Conservation (phyloP, 1,284 basidiomycete species). For the Boletus smithii region DNA sequence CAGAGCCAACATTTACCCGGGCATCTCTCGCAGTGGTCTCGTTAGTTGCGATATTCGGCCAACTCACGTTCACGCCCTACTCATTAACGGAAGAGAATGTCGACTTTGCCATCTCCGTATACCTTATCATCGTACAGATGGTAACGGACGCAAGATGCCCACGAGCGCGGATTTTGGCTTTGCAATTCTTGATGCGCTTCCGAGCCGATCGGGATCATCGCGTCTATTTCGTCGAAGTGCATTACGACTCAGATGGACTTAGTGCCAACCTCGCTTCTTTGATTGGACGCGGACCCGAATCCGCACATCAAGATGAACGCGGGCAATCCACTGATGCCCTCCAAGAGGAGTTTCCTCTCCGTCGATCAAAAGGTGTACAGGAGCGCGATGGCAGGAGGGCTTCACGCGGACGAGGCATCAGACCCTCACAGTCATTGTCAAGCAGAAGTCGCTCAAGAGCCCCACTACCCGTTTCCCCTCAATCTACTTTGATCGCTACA, state of each 20-base stretch:
- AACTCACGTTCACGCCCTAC: constrained; percentile 66
- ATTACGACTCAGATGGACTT: constrained; percentile 54
- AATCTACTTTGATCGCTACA: constrained; percentile 38
- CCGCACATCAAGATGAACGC: constrained; percentile 30
- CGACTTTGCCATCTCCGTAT: constrained; percentile 51
- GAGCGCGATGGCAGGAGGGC: constrained; percentile 54
- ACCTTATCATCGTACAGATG: constrained; percentile 46
- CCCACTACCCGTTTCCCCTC: constrained; percentile 31
- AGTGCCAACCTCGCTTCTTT: constrained; percentile 51
- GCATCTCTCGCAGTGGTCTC: constrained; percentile 61
- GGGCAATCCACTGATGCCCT: constrained; percentile 17
- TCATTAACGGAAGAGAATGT: constrained; percentile 45
- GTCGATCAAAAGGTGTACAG: constrained; percentile 48
- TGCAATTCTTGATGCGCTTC: constrained; percentile 89
- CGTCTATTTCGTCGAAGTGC: constrained; percentile 62
- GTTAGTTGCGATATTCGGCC: constrained; percentile 64
- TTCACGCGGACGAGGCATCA: constrained; percentile 56
- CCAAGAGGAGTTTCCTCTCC: constrained; percentile 41
- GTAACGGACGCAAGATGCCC: constrained; percentile 48
- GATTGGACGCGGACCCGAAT: constrained; percentile 44
- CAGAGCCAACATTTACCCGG: constrained; percentile 38
- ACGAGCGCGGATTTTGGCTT: constrained; percentile 65
- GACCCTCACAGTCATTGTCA: constrained; percentile 43
- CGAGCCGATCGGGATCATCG: constrained; percentile 91
- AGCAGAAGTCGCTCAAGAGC: constrained; percentile 76